These are phyloP conservation scores for Begonia masoniana DNA, from an alignment of 306 rosid genomes.

Conservation along the genomic window DNA sequence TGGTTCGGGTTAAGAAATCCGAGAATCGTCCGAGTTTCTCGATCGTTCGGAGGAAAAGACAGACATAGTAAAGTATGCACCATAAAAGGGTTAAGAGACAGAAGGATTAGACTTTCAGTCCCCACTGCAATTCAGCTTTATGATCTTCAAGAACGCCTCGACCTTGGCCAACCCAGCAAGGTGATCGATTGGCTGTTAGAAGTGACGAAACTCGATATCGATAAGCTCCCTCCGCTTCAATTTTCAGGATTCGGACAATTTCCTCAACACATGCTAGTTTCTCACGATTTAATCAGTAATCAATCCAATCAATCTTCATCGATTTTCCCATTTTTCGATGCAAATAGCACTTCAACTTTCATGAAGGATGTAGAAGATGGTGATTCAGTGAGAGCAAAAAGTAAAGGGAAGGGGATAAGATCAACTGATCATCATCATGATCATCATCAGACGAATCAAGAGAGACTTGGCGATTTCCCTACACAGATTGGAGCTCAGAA, in stretches of 20 bases:
- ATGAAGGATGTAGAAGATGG: neutral
- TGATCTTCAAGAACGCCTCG: constrained; percentile 77
- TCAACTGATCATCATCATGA: constrained; percentile 1
- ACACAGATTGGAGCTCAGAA: no score
- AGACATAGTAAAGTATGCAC: constrained; percentile 92
- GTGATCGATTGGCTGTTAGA: constrained; percentile 82
- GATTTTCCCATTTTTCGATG: neutral
- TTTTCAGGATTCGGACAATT: constrained; percentile 48
- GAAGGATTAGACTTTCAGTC: constrained; percentile 71
- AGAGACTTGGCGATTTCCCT: neutral
- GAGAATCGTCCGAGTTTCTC: constrained; percentile 71
- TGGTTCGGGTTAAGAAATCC: constrained; percentile 73
- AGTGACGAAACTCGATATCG: constrained; percentile 57
- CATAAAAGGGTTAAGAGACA: constrained; percentile 63
- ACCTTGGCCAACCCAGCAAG: constrained; percentile 71
- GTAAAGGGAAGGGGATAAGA: constrained; percentile 39
- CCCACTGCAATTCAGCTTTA: constrained; percentile 76
- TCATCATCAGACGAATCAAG: neutral
- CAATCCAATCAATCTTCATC: neutral
- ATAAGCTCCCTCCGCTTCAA: constrained; percentile 71
- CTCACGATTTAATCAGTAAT: neutral
- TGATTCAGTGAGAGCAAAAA: neutral
- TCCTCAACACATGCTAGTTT: constrained; percentile 33
- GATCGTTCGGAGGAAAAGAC: constrained; percentile 82
- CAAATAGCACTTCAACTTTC: neutral